phyloP scores from a whole-genome alignment of 768 basidiomycete genomes.

The Chlorophyllum brunneum region DNA sequence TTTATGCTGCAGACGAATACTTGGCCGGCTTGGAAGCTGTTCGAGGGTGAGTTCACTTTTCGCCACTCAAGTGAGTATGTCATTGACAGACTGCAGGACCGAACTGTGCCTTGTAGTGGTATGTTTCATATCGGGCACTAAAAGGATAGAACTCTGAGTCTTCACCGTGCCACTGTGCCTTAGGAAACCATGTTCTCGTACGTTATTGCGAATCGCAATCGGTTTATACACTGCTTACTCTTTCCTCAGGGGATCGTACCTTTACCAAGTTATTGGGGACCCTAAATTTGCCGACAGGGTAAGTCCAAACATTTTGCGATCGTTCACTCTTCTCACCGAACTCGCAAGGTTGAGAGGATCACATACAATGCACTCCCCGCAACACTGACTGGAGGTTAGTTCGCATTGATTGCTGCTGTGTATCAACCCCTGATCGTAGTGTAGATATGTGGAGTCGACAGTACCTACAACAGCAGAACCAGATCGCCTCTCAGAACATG shows the following conservation, averaged over 20 bases:
- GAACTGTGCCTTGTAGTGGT: constrained; percentile 54
- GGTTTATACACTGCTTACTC: neutral
- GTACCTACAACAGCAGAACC: constrained; percentile 57
- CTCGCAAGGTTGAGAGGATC: constrained; percentile 38
- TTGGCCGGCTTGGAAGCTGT: constrained; percentile 52
- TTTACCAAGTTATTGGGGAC: constrained; percentile 55
- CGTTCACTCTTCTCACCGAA: neutral
- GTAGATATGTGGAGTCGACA: constrained; percentile 57
- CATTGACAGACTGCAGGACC: constrained; percentile 29
- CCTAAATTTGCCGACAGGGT: constrained; percentile 48
- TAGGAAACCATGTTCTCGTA: constrained; percentile 62
- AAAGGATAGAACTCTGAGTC: neutral
- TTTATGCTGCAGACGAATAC: constrained; percentile 55
- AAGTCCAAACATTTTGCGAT: constrained; percentile 11
- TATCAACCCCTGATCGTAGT: neutral
- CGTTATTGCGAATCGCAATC: constrained; percentile 16
- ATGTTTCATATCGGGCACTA: constrained; percentile 15
- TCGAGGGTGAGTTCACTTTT: constrained; percentile 35
- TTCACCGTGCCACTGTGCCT: neutral
- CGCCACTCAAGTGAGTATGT: neutral
- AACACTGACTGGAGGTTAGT: constrained; percentile 40
- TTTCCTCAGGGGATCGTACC: constrained; percentile 42
- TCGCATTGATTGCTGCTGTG: no score
- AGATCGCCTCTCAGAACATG: constrained; percentile 55
- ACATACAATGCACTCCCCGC: constrained; percentile 51